These are phyloP conservation scores for Andrographis paniculata DNA, from an alignment of 305 asterid species.

Conservation along the genomic window DNA sequence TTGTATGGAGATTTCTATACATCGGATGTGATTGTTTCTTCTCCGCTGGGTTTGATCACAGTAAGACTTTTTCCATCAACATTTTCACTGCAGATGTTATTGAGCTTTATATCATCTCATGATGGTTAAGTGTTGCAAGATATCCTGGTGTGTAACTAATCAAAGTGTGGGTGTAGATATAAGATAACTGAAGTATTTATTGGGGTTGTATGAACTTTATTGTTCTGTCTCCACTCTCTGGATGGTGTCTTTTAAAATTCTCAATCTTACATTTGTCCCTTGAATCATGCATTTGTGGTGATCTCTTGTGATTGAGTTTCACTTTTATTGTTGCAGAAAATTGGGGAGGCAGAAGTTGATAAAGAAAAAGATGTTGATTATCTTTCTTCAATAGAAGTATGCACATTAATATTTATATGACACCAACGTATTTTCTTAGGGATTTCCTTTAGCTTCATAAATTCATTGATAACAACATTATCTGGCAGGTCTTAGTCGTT, in stretches of 20 bases:
- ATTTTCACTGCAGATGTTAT: slow-evolving; percentile 12
- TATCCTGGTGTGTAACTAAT: too few species aligned
- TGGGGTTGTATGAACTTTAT: too few species aligned
- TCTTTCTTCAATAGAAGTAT: slow-evolving; percentile 93
- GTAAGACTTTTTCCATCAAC: slow-evolving; percentile 36
- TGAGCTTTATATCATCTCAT: neutral
- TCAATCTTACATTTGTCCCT: too few species aligned
- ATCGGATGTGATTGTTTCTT: slow-evolving; percentile 87
- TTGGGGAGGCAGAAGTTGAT: slow-evolving; percentile 63
- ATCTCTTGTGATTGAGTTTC: slow-evolving; percentile 2
- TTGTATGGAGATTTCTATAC: slow-evolving; percentile 76
- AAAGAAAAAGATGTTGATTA: slow-evolving; percentile 86
- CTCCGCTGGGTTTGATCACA: slow-evolving; percentile 85
- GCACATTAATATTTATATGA: slow-evolving; percentile 9
- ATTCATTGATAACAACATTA: slow-evolving; percentile 16
- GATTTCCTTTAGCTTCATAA: slow-evolving; percentile 7
- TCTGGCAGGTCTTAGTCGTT: slow-evolving; percentile 66
- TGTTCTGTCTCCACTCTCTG: too few species aligned
- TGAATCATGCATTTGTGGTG: too few species aligned
- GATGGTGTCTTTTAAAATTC: too few species aligned
- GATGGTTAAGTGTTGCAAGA: too few species aligned
- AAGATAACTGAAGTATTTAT: too few species aligned
- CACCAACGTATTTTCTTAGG: neutral
- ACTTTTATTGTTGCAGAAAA: slow-evolving; percentile 50
- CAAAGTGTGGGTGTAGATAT: too few species aligned